A percentile compares a stretch with the other conserved stretches of the same genome.
phyloP scores from a whole-genome alignment of 495 filamentous ascomycete species.

The Terfezia claveryi region DNA sequence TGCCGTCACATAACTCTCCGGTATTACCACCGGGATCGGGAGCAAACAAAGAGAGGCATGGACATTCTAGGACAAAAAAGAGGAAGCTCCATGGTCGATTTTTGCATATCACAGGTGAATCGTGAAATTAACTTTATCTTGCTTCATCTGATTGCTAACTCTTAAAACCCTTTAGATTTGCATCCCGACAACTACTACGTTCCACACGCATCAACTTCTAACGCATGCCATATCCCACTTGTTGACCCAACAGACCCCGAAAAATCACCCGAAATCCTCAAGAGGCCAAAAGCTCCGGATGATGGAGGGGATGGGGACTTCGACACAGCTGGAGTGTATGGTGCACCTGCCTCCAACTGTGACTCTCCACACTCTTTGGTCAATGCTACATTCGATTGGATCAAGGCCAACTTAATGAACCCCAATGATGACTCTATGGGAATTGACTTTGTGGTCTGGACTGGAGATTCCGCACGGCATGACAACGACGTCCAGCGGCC shows the following conservation, averaged over 20 bases:
- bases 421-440: conserved; percentile 16
- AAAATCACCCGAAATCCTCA: background rate
- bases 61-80: background rate
- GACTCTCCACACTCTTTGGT: conserved; percentile 62
- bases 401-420: conserved; percentile 46
- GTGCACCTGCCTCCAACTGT: conserved; percentile 69
- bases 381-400: conserved; percentile 83
- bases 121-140: background rate
- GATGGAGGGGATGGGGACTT: conserved; percentile 29
- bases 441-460: conserved; percentile 95
- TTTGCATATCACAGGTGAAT: conserved; percentile 78
- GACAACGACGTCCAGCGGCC: conserved; percentile 78
- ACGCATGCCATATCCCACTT: conserved; percentile 41
- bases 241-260: background rate
- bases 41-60: too few species aligned
- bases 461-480: conserved; percentile 85
- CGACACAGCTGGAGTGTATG: conserved; percentile 44
- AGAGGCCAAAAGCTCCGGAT: conserved; percentile 23
- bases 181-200: conserved; percentile 80
- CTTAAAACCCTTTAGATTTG: conserved; percentile 38
- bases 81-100: conserved; percentile 54
- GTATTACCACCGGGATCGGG: too few species aligned
- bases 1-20: too few species aligned
- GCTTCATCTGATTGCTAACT: background rate
- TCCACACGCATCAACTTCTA: conserved; percentile 42